These are phyloP conservation scores for Ceratocystis colombiana DNA, from an alignment of 2,329 filamentous ascomycete species.

Conservation along the genomic window DNA sequence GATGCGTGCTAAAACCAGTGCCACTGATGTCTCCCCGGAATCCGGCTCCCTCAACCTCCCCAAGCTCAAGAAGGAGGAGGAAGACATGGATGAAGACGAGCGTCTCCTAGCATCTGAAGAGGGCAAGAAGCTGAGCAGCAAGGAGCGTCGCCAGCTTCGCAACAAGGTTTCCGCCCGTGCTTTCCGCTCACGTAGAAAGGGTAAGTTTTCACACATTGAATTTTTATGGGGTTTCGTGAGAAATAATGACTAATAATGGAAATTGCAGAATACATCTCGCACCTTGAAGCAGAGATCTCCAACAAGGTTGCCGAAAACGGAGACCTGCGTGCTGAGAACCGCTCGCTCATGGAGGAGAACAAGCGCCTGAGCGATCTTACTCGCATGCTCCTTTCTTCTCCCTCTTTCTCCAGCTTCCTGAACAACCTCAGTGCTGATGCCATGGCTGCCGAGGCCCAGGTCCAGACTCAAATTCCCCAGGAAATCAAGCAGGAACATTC, in stretches of 20 bases:
- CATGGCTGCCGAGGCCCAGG: conserved; percentile 35
- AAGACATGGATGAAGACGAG: conserved; percentile 98
- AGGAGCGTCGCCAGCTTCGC: conserved; percentile 89
- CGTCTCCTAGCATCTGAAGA: conserved; percentile 88
- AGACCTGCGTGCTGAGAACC: conserved; percentile 71
- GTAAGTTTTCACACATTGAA: conserved; percentile 44
- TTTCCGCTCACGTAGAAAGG: conserved; percentile 96
- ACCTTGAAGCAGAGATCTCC: conserved; percentile 83
- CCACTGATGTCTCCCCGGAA: conserved; percentile 37
- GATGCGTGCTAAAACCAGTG: conserved; percentile 62
- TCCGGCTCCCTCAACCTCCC: conserved; percentile 49
- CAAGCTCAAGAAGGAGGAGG: conserved; percentile 80
- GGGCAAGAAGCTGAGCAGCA: conserved; percentile 97
- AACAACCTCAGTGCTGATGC: conserved; percentile 48
- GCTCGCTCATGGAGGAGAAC: conserved; percentile 74
- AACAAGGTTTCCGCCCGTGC: conserved; percentile 98
- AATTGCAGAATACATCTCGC: conserved; percentile 77
- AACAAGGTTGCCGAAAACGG: conserved; percentile 73
- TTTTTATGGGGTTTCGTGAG: background rate
- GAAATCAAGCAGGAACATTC: conserved; percentile 30
- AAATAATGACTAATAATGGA: conserved; percentile 39
- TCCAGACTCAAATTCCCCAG: conserved; percentile 32
- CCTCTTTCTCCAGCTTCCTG: conserved; percentile 74
- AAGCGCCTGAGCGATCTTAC: conserved; percentile 65
- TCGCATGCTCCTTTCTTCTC: conserved; percentile 69